Evolutionary conservation across 352 stramenopile species (phyloP), one percentile per base, ranked within the genome.

Genomic region (Plasmopara halstedii): DNA sequence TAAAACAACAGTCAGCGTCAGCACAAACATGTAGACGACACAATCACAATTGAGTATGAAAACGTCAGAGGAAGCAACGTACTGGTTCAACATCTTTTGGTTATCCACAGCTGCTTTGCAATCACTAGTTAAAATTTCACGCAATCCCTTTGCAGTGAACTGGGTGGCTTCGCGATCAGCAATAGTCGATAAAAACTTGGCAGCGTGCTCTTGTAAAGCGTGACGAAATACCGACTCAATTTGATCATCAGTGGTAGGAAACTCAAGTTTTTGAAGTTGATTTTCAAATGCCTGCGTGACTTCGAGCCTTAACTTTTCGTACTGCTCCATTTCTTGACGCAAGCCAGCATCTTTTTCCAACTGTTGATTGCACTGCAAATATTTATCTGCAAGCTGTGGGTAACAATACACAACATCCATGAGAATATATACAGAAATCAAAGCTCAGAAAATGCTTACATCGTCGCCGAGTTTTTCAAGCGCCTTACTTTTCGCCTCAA

Each of bases 71-170:
- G 34, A 53, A 54, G 22, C 17, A 41, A 52, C 64, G 3, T 43
- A 88, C 75, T 64, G 44, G 47, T 86, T 89, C 7, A 88, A 59
- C 38, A 72, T 53, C 39, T 88, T 93, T 42, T 90, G 76, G 26
- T 81, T 87, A 27, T 87, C 68, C 10, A 93, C 56, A 2, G 64
- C 58, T 25, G 55, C 38, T 44, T 60, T 72, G 48, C 74, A 85
- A 44, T 90, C 76, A 8, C 38, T 68, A 13, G 66, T 76, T 17
- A 92, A 52, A 26, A 67, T 73, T 15, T 86, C 73, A 18, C 67
- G 70, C 22, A 85, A 47, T 1, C 56, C 57, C 32, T 70, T 74
- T 9, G 64, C 56, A 27, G 63, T 75, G 29, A 83, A 82, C 32
- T 50, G 62, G 1, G 56, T 70, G 37, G 58, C 67, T 37, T 56